Evolutionary conservation across 345 rosid species (phyloP).

Genomic region (Kandelia obovata): DNA sequence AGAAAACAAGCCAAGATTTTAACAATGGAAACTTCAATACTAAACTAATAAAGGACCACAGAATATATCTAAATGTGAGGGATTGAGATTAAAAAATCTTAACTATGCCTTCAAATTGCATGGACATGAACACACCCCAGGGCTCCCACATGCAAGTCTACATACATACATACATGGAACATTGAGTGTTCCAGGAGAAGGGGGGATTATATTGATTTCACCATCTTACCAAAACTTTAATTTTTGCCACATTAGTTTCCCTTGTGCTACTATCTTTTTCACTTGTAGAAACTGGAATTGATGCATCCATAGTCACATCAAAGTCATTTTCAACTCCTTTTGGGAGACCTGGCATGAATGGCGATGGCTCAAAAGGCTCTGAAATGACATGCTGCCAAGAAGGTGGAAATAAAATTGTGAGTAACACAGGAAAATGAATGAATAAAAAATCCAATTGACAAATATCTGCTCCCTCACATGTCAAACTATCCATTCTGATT

Average conservation of each 20-base stretch:
- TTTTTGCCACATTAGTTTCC: slow-evolving; percentile 87
- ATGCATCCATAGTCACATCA: slow-evolving; percentile 53
- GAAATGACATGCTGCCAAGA: slow-evolving; percentile 79
- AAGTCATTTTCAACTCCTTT: slow-evolving; percentile 71
- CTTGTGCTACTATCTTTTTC: slow-evolving; percentile 68
- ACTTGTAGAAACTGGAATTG: slow-evolving; percentile 34
- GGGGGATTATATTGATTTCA: neutral
- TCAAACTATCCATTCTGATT: too few species aligned
- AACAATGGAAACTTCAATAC: neutral
- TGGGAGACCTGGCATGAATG: slow-evolving; percentile 65
- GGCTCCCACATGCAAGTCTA: neutral
- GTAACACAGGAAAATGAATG: neutral
- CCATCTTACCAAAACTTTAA: slow-evolving; percentile 90
- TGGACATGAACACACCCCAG: neutral
- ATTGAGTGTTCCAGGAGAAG: too few species aligned
- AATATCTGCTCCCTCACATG: too few species aligned
- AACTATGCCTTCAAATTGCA: neutral
- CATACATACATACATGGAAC: neutral
- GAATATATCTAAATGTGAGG: neutral
- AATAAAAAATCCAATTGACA: neutral
- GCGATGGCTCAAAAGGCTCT: slow-evolving; percentile 93
- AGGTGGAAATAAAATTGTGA: slow-evolving; percentile 17
- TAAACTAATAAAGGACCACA: neutral
- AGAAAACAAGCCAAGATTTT: neutral
- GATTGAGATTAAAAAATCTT: neutral